Base-by-base conservation (phyloP, 2,329 filamentous ascomycete species). In the Colletotrichum liaoningense region DNA sequence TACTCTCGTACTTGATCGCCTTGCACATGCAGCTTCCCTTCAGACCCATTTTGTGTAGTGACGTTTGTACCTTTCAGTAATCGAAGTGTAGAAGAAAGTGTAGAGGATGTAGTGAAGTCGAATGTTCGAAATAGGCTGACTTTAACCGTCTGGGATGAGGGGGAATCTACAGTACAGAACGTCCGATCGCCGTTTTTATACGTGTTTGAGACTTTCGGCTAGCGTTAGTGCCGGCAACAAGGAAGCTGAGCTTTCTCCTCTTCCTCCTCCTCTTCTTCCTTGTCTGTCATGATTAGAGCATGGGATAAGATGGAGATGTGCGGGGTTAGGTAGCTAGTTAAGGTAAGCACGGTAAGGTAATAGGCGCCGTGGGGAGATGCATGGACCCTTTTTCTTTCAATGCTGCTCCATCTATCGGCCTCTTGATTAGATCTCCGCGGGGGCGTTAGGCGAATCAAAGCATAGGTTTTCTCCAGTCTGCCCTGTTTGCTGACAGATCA, bases 1-100 rank as follows among this genome's bases (percentile, higher is more conserved):
- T 77, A 70, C 78, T 82, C 79, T 83, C 75, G 67, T 80, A 81
- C 69, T 78, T 77, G 52, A 83, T 76, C 65, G 80, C 79, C 63
- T 81, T 80, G 73, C 82, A 84, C 78, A 82, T 79, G 77, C 82
- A 84, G 75, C 80, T 82, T 42, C 82, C 82, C 58, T 64, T 65
- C 42, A 75, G 54, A 55, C 66, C 64, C 74, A 75, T 75, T 16
- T 42, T 66, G 55, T 33, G 24, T 3, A 33, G 9, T 65, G 30
- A 14, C 5, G n/a, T n/a, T 5, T 19, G 6, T 22, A 14, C 46
- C 6, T 22, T 6, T 24, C 14, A 12, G 3, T 14, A 26, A 24
- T 35, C 5, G 5, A 14, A 38, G n/a, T 52, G n/a, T 42, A 26
- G n/a, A 22, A 7, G 5, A 19, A 22, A 4, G n/a, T 3, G 9